Evolutionary conservation across 2,329 filamentous ascomycete genomes (phyloP).

Genomic region (Fusarium sororula): DNA sequence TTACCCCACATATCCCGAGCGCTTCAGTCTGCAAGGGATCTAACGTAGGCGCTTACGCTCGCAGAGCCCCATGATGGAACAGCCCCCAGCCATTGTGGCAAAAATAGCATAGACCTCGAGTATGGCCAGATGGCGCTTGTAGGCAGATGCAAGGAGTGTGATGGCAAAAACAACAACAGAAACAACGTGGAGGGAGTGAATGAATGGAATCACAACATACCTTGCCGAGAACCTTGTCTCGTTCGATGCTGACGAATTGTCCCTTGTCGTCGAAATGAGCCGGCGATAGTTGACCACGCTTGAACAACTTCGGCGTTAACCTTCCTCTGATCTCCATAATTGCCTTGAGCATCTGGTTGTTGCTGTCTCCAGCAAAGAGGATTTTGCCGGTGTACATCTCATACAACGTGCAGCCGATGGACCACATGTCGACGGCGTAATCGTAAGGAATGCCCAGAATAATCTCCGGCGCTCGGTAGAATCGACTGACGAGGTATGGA

Average conservation of each 20-base stretch:
- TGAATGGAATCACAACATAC: slow-evolving; percentile 56
- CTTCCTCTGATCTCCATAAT: slow-evolving; percentile 98
- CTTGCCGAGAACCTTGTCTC: slow-evolving; percentile 87
- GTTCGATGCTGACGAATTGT: slow-evolving; percentile 85
- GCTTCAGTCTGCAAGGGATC: slow-evolving; percentile 39
- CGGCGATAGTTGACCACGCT: slow-evolving; percentile 78
- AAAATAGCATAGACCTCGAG: slow-evolving; percentile 37
- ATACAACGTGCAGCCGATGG: slow-evolving; percentile 95
- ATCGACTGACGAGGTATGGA: slow-evolving; percentile 94
- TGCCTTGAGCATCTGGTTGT: slow-evolving; percentile 96
- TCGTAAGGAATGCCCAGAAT: slow-evolving; percentile 97
- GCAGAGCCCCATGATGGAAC: slow-evolving; percentile 31
- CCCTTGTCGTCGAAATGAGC: slow-evolving; percentile 86
- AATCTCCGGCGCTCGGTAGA: slow-evolving; percentile 96
- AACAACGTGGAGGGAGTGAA: slow-evolving; percentile 29
- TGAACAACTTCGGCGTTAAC: slow-evolving; percentile 87
- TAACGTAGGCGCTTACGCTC: slow-evolving; percentile 37
- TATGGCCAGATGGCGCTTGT: slow-evolving; percentile 27
- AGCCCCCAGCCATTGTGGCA: slow-evolving; percentile 28
- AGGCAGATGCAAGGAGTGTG: slow-evolving; percentile 22
- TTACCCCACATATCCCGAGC: slow-evolving; percentile 36
- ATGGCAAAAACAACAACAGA: slow-evolving; percentile 24
- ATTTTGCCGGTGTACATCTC: slow-evolving; percentile 98
- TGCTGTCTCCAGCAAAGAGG: slow-evolving; percentile 91
- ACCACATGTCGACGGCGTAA: slow-evolving; percentile 96